Evolutionary conservation across 306 rosid species (phyloP), one percentile per base, ranked within the genome.

Genomic region (Medicago arabica): DNA sequence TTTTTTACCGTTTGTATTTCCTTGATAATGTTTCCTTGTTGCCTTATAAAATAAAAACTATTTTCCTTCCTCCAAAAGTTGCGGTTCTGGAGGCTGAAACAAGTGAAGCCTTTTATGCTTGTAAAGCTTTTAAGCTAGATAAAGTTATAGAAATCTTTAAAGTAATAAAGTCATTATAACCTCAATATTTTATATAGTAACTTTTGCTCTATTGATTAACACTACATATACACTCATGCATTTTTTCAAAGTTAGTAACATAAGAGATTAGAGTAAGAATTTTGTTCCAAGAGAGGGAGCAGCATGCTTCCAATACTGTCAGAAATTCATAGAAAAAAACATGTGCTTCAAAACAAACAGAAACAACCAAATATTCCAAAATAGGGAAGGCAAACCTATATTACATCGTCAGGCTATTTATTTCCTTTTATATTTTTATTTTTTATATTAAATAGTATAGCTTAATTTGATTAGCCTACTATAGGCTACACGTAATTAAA

Each of bases 311-410:
- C 47, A 54, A 16, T n/a, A 50, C 11, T 4, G 83, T 83, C 81
- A 77, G 83, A 80, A 74, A 31, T 50, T 64, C 41, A 44, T 75
- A 72, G 19, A 71, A 51, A 60, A 74, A 53, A 60, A 61, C 86
- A 81, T 78, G 83, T 76, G 82, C 85, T 79, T 65, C 77, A 34
- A 28, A 60, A 46, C 77, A 57, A 78, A 38, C 79, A 66, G 2
- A 47, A 67, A 17, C 60, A 44, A 50, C 73, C 67, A 78, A 69
- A 31, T 49, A 66, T 76, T 55, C 76, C 82, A 40, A 59, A 67
- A 66, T 36, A 63, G 68, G 67, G 31, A 39, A 53, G 19, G 54
- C 60, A 69, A 50, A 34, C 7, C 38, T 34, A 34, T 28, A 28
- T 28, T 28, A 28, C 2, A 59, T 63, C 23, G 25, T 21, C 3